phyloP scores from a whole-genome alignment of 148 eudicot species.

The Persicaria tinctoria region DNA sequence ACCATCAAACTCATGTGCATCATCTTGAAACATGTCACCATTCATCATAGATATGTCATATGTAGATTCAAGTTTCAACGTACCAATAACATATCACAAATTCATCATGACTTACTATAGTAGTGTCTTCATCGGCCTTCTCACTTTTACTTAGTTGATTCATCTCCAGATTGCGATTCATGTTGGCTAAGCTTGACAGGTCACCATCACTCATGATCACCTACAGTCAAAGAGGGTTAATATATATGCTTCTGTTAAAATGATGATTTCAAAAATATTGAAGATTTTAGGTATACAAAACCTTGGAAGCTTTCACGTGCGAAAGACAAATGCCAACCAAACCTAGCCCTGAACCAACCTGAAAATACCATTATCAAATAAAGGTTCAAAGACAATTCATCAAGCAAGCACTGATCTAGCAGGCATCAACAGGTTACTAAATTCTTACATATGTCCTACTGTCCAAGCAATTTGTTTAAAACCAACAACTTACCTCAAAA shows the following conservation, averaged over 20 bases:
- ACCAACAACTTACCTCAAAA: slow-evolving; percentile 59
- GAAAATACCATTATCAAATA: slow-evolving; percentile 10
- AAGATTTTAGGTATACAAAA: slow-evolving; percentile 8
- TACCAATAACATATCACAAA: neutral
- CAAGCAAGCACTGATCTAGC: neutral
- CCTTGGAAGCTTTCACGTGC: slow-evolving; percentile 72
- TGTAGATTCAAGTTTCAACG: neutral
- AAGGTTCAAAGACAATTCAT: neutral
- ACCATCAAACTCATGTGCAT: neutral
- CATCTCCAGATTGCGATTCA: slow-evolving; percentile 67
- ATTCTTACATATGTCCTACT: neutral
- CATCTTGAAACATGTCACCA: neutral
- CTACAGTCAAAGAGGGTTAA: slow-evolving; percentile 19
- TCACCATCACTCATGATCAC: slow-evolving; percentile 76
- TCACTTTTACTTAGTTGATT: slow-evolving; percentile 25
- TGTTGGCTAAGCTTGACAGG: slow-evolving; percentile 59
- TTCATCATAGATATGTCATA: neutral
- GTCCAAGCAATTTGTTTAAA: neutral
- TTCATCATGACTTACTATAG: slow-evolving; percentile 29
- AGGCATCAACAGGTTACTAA: neutral
- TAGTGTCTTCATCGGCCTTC: neutral
- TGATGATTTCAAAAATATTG: neutral
- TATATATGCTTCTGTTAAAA: neutral
- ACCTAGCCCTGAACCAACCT: slow-evolving; percentile 98
- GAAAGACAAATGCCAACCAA: slow-evolving; percentile 81